Evolutionary conservation across 371 early-diverging fungal genomes (phyloP).

Genomic region (Mucor racemosus): DNA sequence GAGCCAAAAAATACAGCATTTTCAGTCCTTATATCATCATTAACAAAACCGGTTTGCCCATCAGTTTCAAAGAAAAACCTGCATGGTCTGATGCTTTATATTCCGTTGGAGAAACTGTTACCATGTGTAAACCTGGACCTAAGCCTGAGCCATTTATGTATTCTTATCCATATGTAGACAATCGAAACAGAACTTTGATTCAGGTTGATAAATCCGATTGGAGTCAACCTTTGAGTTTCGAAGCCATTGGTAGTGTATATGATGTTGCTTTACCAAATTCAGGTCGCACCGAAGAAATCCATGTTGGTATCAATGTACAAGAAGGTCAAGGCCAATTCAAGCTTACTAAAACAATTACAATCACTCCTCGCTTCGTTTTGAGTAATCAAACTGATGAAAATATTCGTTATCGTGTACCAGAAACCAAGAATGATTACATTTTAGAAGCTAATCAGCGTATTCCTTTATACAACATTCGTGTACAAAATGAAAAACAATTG

Average conservation of each 20-base stretch:
- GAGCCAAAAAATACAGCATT: constrained; percentile 69
- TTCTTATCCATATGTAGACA: constrained; percentile 86
- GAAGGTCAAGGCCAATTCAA: constrained; percentile 76
- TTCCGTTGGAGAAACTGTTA: constrained; percentile 66
- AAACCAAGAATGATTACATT: constrained; percentile 54
- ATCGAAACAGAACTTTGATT: constrained; percentile 81
- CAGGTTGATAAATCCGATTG: constrained; percentile 83
- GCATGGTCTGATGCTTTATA: constrained; percentile 77
- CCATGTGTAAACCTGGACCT: constrained; percentile 36
- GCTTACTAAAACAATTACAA: constrained; percentile 85
- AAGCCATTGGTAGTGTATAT: constrained; percentile 89
- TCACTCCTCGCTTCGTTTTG: constrained; percentile 91
- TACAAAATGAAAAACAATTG: constrained; percentile 67
- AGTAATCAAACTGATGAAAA: constrained; percentile 79
- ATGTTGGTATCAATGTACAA: constrained; percentile 85
- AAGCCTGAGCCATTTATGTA: constrained; percentile 88
- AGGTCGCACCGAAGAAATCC: constrained; percentile 64
- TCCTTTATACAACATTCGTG: constrained; percentile 74
- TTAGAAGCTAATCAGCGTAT: constrained; percentile 64
- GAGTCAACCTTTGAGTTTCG: constrained; percentile 95
- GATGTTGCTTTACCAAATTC: constrained; percentile 74
- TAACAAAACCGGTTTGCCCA: constrained; percentile 89
- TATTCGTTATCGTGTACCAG: constrained; percentile 77
- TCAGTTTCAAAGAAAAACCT: constrained; percentile 81
- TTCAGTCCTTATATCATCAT: constrained; percentile 83